Base-by-base conservation (phyloP, 495 filamentous ascomycete genomes). In the Penicillium paxilli region DNA sequence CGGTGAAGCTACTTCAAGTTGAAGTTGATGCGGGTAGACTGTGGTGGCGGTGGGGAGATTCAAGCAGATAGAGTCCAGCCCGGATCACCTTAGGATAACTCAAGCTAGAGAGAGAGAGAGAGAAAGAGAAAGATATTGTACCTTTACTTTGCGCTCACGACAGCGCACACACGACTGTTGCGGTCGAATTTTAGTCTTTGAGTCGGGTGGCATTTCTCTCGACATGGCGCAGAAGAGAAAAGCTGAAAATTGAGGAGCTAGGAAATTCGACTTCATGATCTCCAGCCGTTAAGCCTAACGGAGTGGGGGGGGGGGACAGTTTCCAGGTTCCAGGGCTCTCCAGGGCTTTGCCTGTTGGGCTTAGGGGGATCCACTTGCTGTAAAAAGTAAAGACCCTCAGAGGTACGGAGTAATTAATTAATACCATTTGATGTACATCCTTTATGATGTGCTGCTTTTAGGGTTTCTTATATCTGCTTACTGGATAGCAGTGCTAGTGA, bases 31-130 rank as follows among this genome's bases (percentile, higher is more conserved):
- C 16, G 20, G 33, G n/a, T n/a, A 9, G 10, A 24, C 16, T 5
- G 10, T 21, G 45, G 38, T 41, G 83, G 57, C 78, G 76, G 68
- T 82, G 80, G 0, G 67, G 81, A 6, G 79, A 11, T 22, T 7
- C 17, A 8, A 2, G 19, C 8, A 42, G 20, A 23, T 21, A 8
- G 17, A 2, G 23, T n/a, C n/a, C n/a, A n/a, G n/a, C n/a, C n/a
- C n/a, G n/a, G n/a, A n/a, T n/a, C n/a, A n/a, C n/a, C n/a, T n/a
- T n/a, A n/a, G n/a, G n/a, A n/a, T n/a, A n/a, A n/a, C n/a, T n/a
- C n/a, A n/a, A n/a, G n/a, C n/a, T n/a, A n/a, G n/a, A n/a, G n/a
- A n/a, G n/a, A n/a, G n/a, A n/a, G n/a, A n/a, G n/a, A n/a, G n/a
- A n/a, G n/a, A n/a, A n/a, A n/a, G n/a, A n/a, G n/a, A n/a, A n/a